Percentiles rank a stretch among this genome's conserved stretches.
These are phyloP conservation scores for Onygena corvina DNA, from an alignment of 2,329 filamentous ascomycete species.

Conservation along the genomic window DNA sequence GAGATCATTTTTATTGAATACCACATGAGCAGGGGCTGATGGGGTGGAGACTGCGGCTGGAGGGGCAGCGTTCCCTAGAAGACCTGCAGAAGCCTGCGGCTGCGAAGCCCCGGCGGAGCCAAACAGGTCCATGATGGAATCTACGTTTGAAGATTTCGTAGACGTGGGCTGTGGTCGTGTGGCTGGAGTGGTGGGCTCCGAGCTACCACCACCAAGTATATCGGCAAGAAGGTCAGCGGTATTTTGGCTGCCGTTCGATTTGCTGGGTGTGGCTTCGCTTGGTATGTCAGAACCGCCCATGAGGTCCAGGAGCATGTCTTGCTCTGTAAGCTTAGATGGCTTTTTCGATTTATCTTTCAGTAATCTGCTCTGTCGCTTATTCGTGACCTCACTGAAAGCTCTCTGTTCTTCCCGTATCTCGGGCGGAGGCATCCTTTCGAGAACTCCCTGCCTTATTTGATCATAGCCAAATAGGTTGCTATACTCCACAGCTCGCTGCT, in stretches of 20 bases:
- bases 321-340: constrained; percentile 69
- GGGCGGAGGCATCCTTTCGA: constrained; percentile 95
- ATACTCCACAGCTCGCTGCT: constrained; percentile 92
- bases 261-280: constrained; percentile 42
- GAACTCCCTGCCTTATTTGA: constrained; percentile 70
- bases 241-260: constrained; percentile 50
- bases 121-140: constrained; percentile 88
- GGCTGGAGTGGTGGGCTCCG: constrained; percentile 25
- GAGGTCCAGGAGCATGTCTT: constrained; percentile 81
- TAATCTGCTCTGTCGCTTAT: constrained; percentile 50
- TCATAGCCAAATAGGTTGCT: constrained; percentile 88
- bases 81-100: constrained; percentile 37
- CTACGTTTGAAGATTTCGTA: constrained; percentile 49
- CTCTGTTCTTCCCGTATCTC: constrained; percentile 93
- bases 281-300: constrained; percentile 66
- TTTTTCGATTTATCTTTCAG: constrained; percentile 62
- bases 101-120: constrained; percentile 36
- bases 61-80: constrained; percentile 38
- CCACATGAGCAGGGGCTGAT: constrained; percentile 48
- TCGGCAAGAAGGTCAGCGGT: constrained; percentile 83
- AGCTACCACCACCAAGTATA: constrained; percentile 66
- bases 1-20: constrained; percentile 78
- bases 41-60: constrained; percentile 35
- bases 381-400: constrained; percentile 69
- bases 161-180: constrained; percentile 36